Base-by-base conservation (phyloP, 306 rosid species). In the Medicago arabica region DNA sequence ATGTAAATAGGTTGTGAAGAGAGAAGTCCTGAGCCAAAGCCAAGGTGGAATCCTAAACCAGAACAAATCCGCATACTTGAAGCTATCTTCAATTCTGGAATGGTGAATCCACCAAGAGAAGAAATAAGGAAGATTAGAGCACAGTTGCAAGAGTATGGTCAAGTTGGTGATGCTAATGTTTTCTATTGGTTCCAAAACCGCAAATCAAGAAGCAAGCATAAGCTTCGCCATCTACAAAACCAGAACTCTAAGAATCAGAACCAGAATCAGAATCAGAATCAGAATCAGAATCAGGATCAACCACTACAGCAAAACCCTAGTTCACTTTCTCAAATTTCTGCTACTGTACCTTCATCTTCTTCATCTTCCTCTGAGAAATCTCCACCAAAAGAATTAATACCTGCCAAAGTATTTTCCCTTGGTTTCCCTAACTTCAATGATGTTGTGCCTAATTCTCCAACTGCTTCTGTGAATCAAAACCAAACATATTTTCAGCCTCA, bases 131-230 rank as follows among this genome's bases (percentile, higher is more conserved):
- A 90, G 85, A 95, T 95, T 51, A 85, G 97, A 67, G 90, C 93
- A 43, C 97, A 92, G 76, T 78, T 95, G 19, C 97, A 95, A 64
- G 96, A 92, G 81, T 95, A 87, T 81, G 98, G 98, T 0, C 98
- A 92, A 81, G 98, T 95, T 0, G 98, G 98, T 41, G 98, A 95
- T 75, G 98, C 98, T 47, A 95, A 92, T 62, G 98, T 95, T 17
- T 92, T 95, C 79, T 95, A 95, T 69, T 95, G 98, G 98, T 95
- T 95, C 74, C 98, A 95, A 79, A 95, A 95, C 87, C 75, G 98
- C 9, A 95, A 95, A 80, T 95, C 98, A 12, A 85, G 98, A 75
- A 90, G 96, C 92, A 95, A 95, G n/a, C 97, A 90, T 88, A 95
- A 92, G 82, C 98, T 95, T 75, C 93, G 97, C 17, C 93, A 92